phyloP scores from a whole-genome alignment of 306 rosid species.

The Glycine tomentella region DNA sequence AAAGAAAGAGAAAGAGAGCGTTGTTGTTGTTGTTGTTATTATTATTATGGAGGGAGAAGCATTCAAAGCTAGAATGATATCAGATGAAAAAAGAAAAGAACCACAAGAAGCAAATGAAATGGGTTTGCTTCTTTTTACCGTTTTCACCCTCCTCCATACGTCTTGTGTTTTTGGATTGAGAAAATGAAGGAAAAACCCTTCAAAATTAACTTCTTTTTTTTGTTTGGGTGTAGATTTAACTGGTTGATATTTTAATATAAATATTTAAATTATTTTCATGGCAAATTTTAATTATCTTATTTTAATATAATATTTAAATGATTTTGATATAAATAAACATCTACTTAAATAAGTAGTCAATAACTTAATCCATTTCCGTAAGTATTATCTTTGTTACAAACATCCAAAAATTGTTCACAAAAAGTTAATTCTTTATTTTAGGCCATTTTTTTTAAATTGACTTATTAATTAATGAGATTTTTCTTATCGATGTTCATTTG shows the following conservation, averaged over 20 bases:
- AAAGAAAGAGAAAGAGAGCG: not conserved
- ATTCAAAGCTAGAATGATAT: conserved; percentile 53
- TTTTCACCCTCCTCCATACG: conserved; percentile 32
- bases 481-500: no score
- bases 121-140: conserved; percentile 20
- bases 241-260: not conserved
- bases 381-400: no score
- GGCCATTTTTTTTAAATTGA: no score
- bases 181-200: conserved; percentile 22
- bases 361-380: no score
- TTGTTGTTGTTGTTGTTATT: not conserved
- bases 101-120: not conserved
- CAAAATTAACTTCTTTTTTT: not conserved
- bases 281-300: no score
- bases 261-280: no score
- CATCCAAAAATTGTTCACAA: no score
- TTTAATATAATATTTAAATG: no score
- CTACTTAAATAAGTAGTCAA: no score
- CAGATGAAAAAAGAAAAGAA: not conserved
- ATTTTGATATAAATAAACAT: no score
- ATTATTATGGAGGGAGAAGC: conserved; percentile 50
- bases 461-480: no score
- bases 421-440: no score
- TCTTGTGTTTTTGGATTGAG: conserved; percentile 5
- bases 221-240: not conserved